These are phyloP conservation scores for Phytophthora quininea DNA, from an alignment of 352 stramenopile species.

Conservation along the genomic window DNA sequence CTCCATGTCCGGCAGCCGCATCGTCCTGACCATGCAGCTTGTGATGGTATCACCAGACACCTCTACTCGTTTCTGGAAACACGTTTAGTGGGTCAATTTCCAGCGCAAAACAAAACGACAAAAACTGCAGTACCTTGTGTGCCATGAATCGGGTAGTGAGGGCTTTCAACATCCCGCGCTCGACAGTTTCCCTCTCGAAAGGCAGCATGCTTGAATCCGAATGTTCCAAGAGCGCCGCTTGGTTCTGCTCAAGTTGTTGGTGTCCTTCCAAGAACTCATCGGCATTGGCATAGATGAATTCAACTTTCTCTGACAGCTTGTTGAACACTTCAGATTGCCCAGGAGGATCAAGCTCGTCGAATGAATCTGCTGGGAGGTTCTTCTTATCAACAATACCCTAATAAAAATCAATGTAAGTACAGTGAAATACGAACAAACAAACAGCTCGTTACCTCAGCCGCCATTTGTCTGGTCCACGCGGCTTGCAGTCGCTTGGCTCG, in stretches of 20 bases:
- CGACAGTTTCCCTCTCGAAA: slow-evolving; percentile 16
- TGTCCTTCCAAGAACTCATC: slow-evolving; percentile 10
- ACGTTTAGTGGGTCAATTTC: too few relatives aligned
- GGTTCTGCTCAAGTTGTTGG: slow-evolving; percentile 1
- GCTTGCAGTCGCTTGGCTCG: slow-evolving; percentile 20
- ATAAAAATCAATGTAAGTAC: too few relatives aligned
- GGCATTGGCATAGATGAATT: slow-evolving; percentile 16
- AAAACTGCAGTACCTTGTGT: slow-evolving; percentile 13
- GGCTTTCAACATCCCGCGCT: slow-evolving; percentile 15
- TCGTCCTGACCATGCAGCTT: slow-evolving; percentile 9
- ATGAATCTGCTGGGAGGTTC: background rate
- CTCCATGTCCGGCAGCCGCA: slow-evolving; percentile 9
- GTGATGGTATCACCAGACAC: slow-evolving; percentile 12
- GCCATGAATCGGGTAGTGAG: slow-evolving; percentile 14
- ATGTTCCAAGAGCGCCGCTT: slow-evolving; percentile 20
- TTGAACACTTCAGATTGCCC: slow-evolving; percentile 14
- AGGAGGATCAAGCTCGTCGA: background rate
- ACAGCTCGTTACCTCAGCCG: slow-evolving; percentile 8
- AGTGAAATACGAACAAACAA: too few relatives aligned
- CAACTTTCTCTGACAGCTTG: background rate
- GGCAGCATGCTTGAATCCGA: slow-evolving; percentile 13
- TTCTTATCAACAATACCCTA: slow-evolving; percentile 9
- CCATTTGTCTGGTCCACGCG: slow-evolving; percentile 27
- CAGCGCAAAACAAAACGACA: background rate
- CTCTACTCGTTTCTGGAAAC: slow-evolving; percentile 1